Evolutionary conservation across 805 yeast genomes (phyloP).

Genomic region (Candida suzukii): DNA sequence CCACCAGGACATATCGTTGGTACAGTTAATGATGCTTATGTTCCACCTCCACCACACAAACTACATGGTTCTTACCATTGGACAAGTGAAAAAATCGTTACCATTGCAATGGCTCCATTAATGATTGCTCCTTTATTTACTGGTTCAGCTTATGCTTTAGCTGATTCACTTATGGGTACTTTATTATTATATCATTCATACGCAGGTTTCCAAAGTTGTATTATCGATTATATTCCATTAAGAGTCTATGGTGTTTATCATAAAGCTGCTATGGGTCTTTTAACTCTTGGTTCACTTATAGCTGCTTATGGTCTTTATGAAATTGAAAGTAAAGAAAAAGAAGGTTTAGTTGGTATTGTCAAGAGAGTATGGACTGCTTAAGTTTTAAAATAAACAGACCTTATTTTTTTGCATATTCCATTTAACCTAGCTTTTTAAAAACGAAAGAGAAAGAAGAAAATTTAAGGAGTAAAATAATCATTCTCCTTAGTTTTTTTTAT

Average conservation of each 20-base stretch:
- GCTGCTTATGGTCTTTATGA: slow-evolving; percentile 77
- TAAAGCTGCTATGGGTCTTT: slow-evolving; percentile 56
- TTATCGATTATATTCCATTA: slow-evolving; percentile 84
- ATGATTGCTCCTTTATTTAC: slow-evolving; percentile 67
- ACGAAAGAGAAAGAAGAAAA: no score
- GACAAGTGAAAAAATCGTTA: slow-evolving; percentile 75
- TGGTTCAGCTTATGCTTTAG: slow-evolving; percentile 62
- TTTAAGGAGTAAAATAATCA: no score
- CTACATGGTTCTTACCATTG: slow-evolving; percentile 87
- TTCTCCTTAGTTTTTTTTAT: no score
- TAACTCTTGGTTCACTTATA: slow-evolving; percentile 65
- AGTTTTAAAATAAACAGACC: no score
- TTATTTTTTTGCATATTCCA: no score
- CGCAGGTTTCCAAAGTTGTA: slow-evolving; percentile 85
- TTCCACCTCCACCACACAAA: slow-evolving; percentile 53
- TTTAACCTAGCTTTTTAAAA: no score
- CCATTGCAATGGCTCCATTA: slow-evolving; percentile 71
- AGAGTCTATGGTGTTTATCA: slow-evolving; percentile 80
- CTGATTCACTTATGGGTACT: slow-evolving; percentile 66
- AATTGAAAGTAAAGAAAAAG: slow-evolving; percentile 68
- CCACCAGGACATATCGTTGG: slow-evolving; percentile 90
- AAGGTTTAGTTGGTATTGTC: slow-evolving; percentile 47
- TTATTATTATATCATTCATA: slow-evolving; percentile 70
- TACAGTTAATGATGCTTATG: slow-evolving; percentile 86
- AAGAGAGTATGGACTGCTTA: slow-evolving; percentile 29